Evolutionary conservation across 2,329 filamentous ascomycete species (phyloP).

Genomic region (Lachnellula cervina): DNA sequence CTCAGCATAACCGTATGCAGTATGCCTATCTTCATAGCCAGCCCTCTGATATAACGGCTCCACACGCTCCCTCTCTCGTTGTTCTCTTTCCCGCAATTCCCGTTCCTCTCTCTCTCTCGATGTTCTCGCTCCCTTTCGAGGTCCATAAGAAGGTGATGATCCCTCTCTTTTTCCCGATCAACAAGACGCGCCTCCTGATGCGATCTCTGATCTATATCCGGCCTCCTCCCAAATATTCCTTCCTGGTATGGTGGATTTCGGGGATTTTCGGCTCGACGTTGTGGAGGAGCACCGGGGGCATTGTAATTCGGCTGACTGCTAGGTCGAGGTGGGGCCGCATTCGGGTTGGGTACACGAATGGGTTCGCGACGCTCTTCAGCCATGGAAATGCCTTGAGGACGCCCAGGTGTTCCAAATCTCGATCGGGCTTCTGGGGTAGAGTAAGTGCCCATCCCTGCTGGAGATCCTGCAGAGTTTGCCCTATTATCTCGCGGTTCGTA

Average conservation of each 20-base stretch:
- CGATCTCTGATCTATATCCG: slow-evolving; percentile 10
- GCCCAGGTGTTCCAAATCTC: slow-evolving; percentile 53
- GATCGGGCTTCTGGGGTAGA: slow-evolving; percentile 50
- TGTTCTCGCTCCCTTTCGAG: neutral
- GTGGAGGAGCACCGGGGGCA: slow-evolving; percentile 31
- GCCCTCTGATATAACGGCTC: slow-evolving; percentile 25
- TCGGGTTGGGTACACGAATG: slow-evolving; percentile 26
- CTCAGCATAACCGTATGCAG: slow-evolving; percentile 50
- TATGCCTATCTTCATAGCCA: slow-evolving; percentile 27
- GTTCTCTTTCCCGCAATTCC: no score
- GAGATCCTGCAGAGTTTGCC: slow-evolving; percentile 33
- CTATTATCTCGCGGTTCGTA: slow-evolving; percentile 43
- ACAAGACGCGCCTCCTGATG: slow-evolving; percentile 1
- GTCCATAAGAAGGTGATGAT: neutral
- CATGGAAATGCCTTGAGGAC: slow-evolving; percentile 39
- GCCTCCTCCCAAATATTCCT: slow-evolving; percentile 20
- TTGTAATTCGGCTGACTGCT: slow-evolving; percentile 31
- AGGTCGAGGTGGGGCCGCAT: slow-evolving; percentile 28
- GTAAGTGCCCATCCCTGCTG: slow-evolving; percentile 40
- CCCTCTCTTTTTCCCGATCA: slow-evolving; percentile 22
- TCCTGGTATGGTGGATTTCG: slow-evolving; percentile 16
- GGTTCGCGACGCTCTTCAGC: slow-evolving; percentile 44
- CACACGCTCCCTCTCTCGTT: slow-evolving; percentile 26
- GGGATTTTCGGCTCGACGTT: slow-evolving; percentile 40
- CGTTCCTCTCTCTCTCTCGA: no score